Base-by-base conservation (phyloP, 2,329 filamentous ascomycete species). In the Sclerotinia spermophila region DNA sequence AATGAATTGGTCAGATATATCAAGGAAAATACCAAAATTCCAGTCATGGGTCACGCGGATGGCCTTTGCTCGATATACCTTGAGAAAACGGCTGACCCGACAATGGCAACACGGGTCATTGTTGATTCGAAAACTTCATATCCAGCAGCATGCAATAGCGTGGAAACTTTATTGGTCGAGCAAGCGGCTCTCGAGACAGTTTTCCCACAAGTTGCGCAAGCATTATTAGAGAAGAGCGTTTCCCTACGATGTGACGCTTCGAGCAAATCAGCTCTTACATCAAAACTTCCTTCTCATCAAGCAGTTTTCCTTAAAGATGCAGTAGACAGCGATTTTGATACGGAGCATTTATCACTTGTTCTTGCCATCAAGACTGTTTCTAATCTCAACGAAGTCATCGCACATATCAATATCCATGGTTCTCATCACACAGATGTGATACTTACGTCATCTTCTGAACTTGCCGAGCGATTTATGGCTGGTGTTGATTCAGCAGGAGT, bases 351-450 rank as follows among this genome's bases (percentile, higher is more conserved):
- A 45, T 90, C 94, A 73, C 88, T 96, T 64, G 89, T 89, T 27
- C 84, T 99, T 33, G 93, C 95, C 45, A 86, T 99, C 80, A 95
- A 94, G 83, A 90, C 90, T 0, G 89, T 98, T 19, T 80, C 86
- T 10, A 83, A 83, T 42, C 81, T 95, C 48, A 86, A 91, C 66
- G 86, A 89, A 62, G 96, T 94, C 44, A 89, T 97, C 71, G 81
- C 85, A 1, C 96, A 99, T 83, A 97, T 99, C 86, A 98, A 98
- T 83, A 82, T 86, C 6, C 93, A 97, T 83, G 92, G 92, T 67
- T 97, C 94, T 19, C 92, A 96, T 81, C 96, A 99, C 84, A 99
- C 96, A 13, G 96, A 99, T 80, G 89, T 86, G 67, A 97, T 99
- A 79, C 82, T 98, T 72, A 98, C 95, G 0, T 83, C 87, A 7